Base-by-base conservation (phyloP, 1,284 basidiomycete genomes). In the Puccinia triticina region DNA sequence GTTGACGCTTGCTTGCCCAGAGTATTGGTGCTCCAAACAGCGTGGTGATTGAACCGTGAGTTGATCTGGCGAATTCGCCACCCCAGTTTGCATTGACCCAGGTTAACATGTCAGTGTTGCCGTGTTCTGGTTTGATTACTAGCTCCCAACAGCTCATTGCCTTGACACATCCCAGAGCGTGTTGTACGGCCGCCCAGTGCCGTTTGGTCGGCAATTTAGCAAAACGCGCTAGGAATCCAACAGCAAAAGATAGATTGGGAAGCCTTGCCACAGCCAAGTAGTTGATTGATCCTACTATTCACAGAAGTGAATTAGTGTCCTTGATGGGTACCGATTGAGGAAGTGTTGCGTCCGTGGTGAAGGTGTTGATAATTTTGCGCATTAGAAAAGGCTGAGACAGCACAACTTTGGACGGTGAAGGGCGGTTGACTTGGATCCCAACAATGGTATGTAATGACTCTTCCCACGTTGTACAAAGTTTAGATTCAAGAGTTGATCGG, bases 11-110 rank as follows among this genome's bases (percentile, higher is more conserved):
- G 71, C 43, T 53, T 2, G 43, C 40, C 71, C 71, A 73, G 14
- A 53, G 46, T 10, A 73, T 73, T n/a, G 43, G 40, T 10, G 5
- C 50, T n/a, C 46, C 46, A 73, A 67, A 67, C 12, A 67, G 64
- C 1, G 64, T 67, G 2, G 64, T 67, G 21, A 67, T 40, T 32
- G 64, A 37, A n/a, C 71, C 29, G 43, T 73, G 40, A 7, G 71
- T 50, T 16, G 71, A 43, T 4, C 71, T 14, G 2, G 43, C 21
- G 21, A 73, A 73, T 50, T 73, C 71, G 8, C 72, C 72, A 3
- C 72, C 72, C 72, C 72, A 74, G 48, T 50, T 74, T 7, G 72
- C 43, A 40, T 74, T 50, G 2, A 57, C 48, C 72, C 72, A 74
- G 8, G 67, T 71, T 18, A 50, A 7, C 23, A 71, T 43, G 18